Percentiles rank a stretch among this genome's conserved stretches.
Conservation (phyloP, 306 rosid genomes). For the Rosa persica region DNA sequence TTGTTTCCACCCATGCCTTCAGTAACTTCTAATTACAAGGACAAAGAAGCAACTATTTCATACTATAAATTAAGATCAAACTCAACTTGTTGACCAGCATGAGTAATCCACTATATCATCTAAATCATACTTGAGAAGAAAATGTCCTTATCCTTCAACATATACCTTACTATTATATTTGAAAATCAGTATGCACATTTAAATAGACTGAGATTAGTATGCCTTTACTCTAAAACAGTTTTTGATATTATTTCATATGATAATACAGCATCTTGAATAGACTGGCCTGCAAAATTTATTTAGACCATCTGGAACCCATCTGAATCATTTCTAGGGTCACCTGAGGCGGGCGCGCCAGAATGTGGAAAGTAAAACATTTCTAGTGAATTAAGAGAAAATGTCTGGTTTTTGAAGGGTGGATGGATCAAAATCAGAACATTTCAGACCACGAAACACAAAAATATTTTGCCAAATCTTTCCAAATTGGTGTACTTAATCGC, state of each 20-base stretch:
- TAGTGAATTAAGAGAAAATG: neutral
- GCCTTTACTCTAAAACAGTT: neutral
- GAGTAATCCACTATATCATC: neutral
- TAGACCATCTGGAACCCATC: neutral
- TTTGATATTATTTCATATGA: constrained; percentile 1
- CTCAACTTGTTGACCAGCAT: neutral
- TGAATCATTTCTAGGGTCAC: neutral
- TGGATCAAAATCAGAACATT: neutral
- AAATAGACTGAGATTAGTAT: neutral
- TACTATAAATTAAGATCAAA: neutral
- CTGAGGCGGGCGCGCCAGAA: neutral
- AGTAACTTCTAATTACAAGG: neutral
- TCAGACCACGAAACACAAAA: neutral
- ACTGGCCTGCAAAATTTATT: neutral
- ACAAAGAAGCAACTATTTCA: neutral
- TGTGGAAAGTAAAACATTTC: neutral
- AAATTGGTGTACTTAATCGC: neutral
- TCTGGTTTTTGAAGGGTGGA: neutral
- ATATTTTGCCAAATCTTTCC: constrained; percentile 1
- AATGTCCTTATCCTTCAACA: constrained; percentile 8
- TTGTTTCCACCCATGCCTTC: neutral
- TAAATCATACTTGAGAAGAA: neutral
- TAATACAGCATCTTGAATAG: neutral
- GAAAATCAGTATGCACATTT: neutral
- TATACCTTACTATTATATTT: neutral